Evolutionary conservation across 73 alveolate genomes (phyloP), one percentile per base, ranked within the genome.

Genomic region (Paramecium biaurelia): DNA sequence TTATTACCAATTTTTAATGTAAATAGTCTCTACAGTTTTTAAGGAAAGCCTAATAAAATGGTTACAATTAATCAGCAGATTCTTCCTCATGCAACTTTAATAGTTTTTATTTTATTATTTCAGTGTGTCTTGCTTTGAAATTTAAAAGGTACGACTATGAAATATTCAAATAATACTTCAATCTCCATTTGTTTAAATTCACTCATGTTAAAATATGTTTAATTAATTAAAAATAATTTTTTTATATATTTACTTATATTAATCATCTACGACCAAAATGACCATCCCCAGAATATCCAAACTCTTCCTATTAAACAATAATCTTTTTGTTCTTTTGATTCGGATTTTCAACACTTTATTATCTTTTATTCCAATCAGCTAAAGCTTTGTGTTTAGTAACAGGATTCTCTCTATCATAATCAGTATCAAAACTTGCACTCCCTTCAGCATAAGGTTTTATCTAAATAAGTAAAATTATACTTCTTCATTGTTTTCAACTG

Each of bases 351-450:
- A 5, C 45, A 20, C 38, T 23, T 24, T 15, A 2, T 58, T 58
- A 28, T 32, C 12, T 63, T 18, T 63, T 11, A 63, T 72, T 79
- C 90, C 90, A 79, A 23, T 79, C 76, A 2, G 41, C 57, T 10
- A 79, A 30, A 14, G 90, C 90, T 23, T 89, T 82, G 14, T 67
- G 74, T 45, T 84, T 68, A 30, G 94, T 89, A 15, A 89, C 92
- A 41, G 94, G 94, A 72, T 89, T 89, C 76, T 89, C 94, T 72
- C 94, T 89, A 70, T 89, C 94, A 89, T 89, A 89, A 70, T 89
- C 94, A 18, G 94, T 89, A 89, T 89, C 94, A 89, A 89, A 89
- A 9, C 53, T 84, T 70, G 74, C 37, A 70, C 84, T 49, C 28
- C 85, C 94, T 70, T 89, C 94, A 15, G 74, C 57, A 70, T 89